Base-by-base conservation (phyloP, 2,329 filamentous ascomycete genomes). In the Stylonectria norvegica region DNA sequence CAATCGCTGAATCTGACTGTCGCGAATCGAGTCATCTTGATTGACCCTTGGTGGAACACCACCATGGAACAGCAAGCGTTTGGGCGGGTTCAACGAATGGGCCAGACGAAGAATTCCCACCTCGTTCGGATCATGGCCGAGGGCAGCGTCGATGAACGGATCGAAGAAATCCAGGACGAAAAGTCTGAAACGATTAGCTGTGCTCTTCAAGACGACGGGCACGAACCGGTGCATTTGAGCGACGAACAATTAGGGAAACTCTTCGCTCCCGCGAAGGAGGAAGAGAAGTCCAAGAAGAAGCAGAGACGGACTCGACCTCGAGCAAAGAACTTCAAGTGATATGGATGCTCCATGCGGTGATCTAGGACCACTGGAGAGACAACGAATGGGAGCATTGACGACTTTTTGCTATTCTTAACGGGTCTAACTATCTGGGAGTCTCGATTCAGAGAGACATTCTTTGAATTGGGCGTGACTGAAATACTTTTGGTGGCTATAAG, bases 11-110 rank as follows among this genome's bases (percentile, higher is more conserved):
- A 74, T 28, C 42, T 75, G 0, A 64, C 56, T 0, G 58, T 46
- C 3, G 71, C 70, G 1, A 79, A 76, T 34, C 69, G 76, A 4
- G 72, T 78, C 16, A 77, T 81, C 15, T 61, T 75, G 0, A 36
- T 76, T 0, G 77, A 82, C 20, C 61, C 68, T 0, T 81, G 76
- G 76, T 88, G 79, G 78, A 86, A 87, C 41, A 60, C 61, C 1
- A 67, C 72, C 0, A 59, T 70, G 0, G 81, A 88, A 49, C 65
- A 79, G n/a, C 85, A 88, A 52, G 81, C 77, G 0, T 72, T 73
- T 27, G 65, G 65, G 2, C 75, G 85, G 0, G 75, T 87, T 0
- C 76, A 75, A 50, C 72, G 85, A 5, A 79, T 82, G 3, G 83
- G 83, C 0, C 86, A 91, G 47, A 46, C 55, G 0, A 75, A 81